Percentiles rank a stretch among this genome's conserved stretches.
Conservation (phyloP, 345 rosid species). For the Linum usitatissimum region DNA sequence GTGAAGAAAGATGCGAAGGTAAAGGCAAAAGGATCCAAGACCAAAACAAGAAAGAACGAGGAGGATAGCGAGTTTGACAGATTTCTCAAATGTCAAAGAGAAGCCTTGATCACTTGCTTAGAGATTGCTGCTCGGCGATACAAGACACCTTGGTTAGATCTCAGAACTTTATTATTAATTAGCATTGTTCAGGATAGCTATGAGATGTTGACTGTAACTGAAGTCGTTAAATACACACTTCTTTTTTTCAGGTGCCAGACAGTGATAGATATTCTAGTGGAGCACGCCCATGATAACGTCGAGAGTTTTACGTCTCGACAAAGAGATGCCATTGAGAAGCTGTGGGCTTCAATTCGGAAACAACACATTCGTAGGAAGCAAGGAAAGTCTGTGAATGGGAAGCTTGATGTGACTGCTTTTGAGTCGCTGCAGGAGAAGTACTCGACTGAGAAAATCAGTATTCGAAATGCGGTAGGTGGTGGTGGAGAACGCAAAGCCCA, state of each 20-base stretch:
- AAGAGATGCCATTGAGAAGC: slow-evolving; percentile 76
- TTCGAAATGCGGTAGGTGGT: slow-evolving; percentile 73
- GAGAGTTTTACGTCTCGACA: slow-evolving; percentile 67
- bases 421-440: slow-evolving; percentile 86
- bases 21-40: slow-evolving; percentile 37
- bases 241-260: slow-evolving; percentile 79
- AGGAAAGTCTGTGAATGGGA: slow-evolving; percentile 82
- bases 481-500: slow-evolving; percentile 77
- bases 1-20: slow-evolving; percentile 47
- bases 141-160: slow-evolving; percentile 62
- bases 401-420: slow-evolving; percentile 83
- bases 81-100: slow-evolving; percentile 65
- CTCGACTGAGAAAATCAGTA: slow-evolving; percentile 76
- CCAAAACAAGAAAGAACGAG: slow-evolving; percentile 34
- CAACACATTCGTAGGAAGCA: slow-evolving; percentile 78
- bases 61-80: slow-evolving; percentile 44
- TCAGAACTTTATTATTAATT: neutral
- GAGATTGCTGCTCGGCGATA: slow-evolving; percentile 92
- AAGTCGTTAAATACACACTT: neutral
- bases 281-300: slow-evolving; percentile 78
- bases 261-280: slow-evolving; percentile 84
- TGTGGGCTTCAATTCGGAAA: slow-evolving; percentile 78
- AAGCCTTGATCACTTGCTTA: slow-evolving; percentile 69
- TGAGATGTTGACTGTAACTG: neutral
- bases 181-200: neutral